These are phyloP conservation scores for Sporisorium iseilematis-ciliati DNA, from an alignment of 1,284 basidiomycete genomes.

Conservation along the genomic window DNA sequence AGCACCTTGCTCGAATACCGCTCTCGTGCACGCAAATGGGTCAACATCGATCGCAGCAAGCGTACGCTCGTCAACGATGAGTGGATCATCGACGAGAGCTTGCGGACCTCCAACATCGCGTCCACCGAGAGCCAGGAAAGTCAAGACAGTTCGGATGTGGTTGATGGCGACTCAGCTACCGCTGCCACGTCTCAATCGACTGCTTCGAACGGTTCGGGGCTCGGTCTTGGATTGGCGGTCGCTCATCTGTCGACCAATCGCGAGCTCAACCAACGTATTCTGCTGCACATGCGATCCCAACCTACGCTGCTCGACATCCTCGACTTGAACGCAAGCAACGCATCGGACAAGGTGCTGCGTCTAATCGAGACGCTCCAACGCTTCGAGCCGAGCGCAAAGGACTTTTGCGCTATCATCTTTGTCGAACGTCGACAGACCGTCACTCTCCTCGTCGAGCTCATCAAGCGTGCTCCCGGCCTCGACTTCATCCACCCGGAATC, in stretches of 20 bases:
- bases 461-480: constrained; percentile 41
- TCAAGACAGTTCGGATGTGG: neutral
- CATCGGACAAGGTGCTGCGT: constrained; percentile 45
- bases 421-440: constrained; percentile 55
- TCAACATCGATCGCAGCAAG: constrained; percentile 10
- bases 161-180: neutral
- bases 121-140: constrained; percentile 5
- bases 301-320: constrained; percentile 28
- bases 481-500: constrained; percentile 48
- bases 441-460: constrained; percentile 49
- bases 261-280: constrained; percentile 34
- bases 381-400: constrained; percentile 18
- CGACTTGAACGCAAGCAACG: constrained; percentile 14
- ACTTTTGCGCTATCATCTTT: constrained; percentile 62
- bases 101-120: constrained; percentile 4
- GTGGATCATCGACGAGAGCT: constrained; percentile 31
- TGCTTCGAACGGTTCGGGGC: neutral
- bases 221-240: constrained; percentile 11
- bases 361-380: constrained; percentile 51
- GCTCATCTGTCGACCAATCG: constrained; percentile 28
- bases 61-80: constrained; percentile 33
- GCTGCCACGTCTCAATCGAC: constrained; percentile 6
- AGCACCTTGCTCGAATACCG: constrained; percentile 37
- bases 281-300: constrained; percentile 25
- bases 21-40: constrained; percentile 29